These are phyloP conservation scores for Fragaria iinumae DNA, from an alignment of 306 rosid species.

Conservation along the genomic window DNA sequence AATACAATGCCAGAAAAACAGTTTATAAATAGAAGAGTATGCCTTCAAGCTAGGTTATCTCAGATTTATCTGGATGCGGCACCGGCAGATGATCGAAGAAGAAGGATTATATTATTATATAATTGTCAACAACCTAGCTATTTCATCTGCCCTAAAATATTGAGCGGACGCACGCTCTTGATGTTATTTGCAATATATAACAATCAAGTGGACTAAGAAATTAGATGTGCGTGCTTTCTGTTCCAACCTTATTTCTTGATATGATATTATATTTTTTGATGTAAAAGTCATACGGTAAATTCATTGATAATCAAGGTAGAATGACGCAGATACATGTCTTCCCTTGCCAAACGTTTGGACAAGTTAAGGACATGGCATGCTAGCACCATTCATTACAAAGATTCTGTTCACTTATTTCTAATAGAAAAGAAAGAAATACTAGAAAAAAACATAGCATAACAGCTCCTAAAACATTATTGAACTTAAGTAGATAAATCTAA, in stretches of 20 bases:
- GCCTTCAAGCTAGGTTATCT: neutral
- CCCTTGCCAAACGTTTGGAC: too few species aligned
- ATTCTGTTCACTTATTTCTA: too few species aligned
- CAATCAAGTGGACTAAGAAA: neutral
- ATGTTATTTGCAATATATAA: neutral
- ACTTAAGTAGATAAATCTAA: too few species aligned
- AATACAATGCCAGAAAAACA: neutral
- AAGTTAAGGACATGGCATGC: too few species aligned
- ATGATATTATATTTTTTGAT: neutral
- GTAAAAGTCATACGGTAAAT: too few species aligned
- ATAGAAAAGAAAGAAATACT: too few species aligned
- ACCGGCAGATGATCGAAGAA: neutral
- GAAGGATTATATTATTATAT: neutral
- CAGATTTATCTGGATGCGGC: neutral
- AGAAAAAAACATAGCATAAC: too few species aligned
- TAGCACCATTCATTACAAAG: too few species aligned
- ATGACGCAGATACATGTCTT: too few species aligned
- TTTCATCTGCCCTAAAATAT: neutral
- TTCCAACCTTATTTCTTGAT: neutral
- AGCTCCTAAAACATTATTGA: too few species aligned
- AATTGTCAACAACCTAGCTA: constrained; percentile 4
- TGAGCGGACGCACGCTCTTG: neutral
- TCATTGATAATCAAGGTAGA: too few species aligned
- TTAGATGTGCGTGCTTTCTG: neutral
- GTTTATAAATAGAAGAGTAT: neutral